These are phyloP conservation scores for Tilletia walkeri DNA, from an alignment of 1,284 basidiomycete genomes.

Conservation along the genomic window DNA sequence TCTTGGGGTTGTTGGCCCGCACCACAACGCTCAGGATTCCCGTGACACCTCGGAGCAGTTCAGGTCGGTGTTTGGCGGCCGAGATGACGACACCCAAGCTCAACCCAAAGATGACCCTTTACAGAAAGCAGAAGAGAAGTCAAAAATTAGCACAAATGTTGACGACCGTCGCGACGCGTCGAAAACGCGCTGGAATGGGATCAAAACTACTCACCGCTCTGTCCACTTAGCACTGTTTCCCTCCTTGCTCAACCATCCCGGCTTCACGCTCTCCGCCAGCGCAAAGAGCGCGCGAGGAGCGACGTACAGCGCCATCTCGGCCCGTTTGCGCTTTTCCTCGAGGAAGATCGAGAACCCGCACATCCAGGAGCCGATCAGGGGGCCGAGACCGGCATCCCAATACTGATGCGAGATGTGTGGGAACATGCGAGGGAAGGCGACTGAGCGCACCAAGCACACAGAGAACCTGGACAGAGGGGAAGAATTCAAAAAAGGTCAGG, in stretches of 20 bases:
- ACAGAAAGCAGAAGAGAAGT: background rate
- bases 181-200: background rate
- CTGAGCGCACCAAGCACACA: constrained; percentile 40
- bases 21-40: constrained; percentile 44
- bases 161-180: too few species aligned
- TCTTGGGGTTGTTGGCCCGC: background rate
- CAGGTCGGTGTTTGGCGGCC: constrained; percentile 38
- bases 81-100: constrained; percentile 37
- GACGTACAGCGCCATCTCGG: constrained; percentile 57
- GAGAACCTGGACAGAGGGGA: constrained; percentile 28
- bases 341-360: constrained; percentile 53
- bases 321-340: constrained; percentile 55
- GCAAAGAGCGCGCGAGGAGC: constrained; percentile 56
- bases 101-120: constrained; percentile 33
- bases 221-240: constrained; percentile 35
- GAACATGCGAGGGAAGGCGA: constrained; percentile 35
- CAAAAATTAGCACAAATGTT: background rate
- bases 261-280: constrained; percentile 35
- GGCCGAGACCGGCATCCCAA: constrained; percentile 36
- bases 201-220: constrained; percentile 26
- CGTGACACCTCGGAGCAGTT: constrained; percentile 42
- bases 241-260: constrained; percentile 42
- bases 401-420: constrained; percentile 28
- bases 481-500: too few species aligned
- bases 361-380: constrained; percentile 28